A percentile compares a stretch with the other conserved stretches of the same genome.
phyloP scores from a whole-genome alignment of 2,329 filamentous ascomycete genomes.

The Aureobasidium mangrovei region DNA sequence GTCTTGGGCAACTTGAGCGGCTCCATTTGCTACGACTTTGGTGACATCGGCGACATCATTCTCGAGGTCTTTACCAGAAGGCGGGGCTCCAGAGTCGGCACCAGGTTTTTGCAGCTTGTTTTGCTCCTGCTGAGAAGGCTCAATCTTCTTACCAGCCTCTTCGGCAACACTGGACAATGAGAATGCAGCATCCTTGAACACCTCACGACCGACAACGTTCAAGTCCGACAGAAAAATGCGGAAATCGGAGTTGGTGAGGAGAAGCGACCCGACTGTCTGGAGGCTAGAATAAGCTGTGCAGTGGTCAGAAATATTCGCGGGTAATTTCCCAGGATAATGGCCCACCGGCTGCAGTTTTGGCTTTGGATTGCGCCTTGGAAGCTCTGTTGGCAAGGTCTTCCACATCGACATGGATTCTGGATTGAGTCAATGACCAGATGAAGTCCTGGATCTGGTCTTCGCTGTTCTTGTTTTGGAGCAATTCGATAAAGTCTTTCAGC shows the following conservation, averaged over 20 bases:
- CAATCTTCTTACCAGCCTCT: slow-evolving; percentile 62
- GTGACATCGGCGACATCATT: slow-evolving; percentile 36
- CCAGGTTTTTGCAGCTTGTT: slow-evolving; percentile 45
- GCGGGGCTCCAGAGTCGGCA: slow-evolving; percentile 43
- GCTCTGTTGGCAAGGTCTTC: slow-evolving; percentile 54
- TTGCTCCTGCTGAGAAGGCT: slow-evolving; percentile 56
- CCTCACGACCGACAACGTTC: slow-evolving; percentile 66
- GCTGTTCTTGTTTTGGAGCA: slow-evolving; percentile 73
- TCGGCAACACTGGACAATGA: slow-evolving; percentile 68
- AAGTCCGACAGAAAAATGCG: slow-evolving; percentile 76
- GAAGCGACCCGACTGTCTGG: slow-evolving; percentile 71
- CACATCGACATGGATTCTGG: slow-evolving; percentile 60
- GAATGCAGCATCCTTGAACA: slow-evolving; percentile 79
- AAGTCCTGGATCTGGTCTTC: slow-evolving; percentile 86
- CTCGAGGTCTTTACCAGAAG: slow-evolving; percentile 54
- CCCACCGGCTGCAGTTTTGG: slow-evolving; percentile 62
- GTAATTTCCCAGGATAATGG: slow-evolving; percentile 12
- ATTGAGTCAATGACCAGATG: slow-evolving; percentile 72
- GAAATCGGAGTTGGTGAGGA: slow-evolving; percentile 86
- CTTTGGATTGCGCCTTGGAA: slow-evolving; percentile 54
- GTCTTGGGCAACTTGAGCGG: slow-evolving; percentile 42
- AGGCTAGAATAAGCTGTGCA: slow-evolving; percentile 65
- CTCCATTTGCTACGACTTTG: slow-evolving; percentile 38
- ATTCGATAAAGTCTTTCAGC: slow-evolving; percentile 71
- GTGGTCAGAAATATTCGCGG: slow-evolving; percentile 18